These are phyloP conservation scores for Rosa lucieae DNA, from an alignment of 306 rosid species.

Conservation along the genomic window DNA sequence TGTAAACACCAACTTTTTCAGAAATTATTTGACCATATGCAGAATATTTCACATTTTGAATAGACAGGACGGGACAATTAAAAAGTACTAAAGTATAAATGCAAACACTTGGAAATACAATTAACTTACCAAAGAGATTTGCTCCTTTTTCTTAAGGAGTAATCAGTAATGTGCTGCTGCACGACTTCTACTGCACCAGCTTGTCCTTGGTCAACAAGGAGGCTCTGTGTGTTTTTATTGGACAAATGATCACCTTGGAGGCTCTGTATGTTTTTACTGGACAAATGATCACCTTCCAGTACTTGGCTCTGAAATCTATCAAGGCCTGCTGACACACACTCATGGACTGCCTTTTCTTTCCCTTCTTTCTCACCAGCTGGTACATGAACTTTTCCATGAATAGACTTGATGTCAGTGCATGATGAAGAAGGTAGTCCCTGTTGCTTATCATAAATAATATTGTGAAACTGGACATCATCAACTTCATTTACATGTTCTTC, in stretches of 20 bases:
- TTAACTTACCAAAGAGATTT: slow-evolving; percentile 39
- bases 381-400: slow-evolving; percentile 10
- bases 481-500: slow-evolving; percentile 35
- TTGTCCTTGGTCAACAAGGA: slow-evolving; percentile 28
- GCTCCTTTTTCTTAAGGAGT: slow-evolving; percentile 27
- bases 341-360: slow-evolving; percentile 26
- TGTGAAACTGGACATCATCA: slow-evolving; percentile 19
- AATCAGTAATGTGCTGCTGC: slow-evolving; percentile 27
- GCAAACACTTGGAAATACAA: slow-evolving; percentile 6
- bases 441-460: slow-evolving; percentile 26
- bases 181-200: slow-evolving; percentile 25
- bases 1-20: background rate
- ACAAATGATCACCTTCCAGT: slow-evolving; percentile 26
- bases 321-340: slow-evolving; percentile 26
- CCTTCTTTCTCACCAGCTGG: slow-evolving; percentile 33
- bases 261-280: slow-evolving; percentile 20
- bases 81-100: background rate
- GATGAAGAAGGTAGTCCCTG: slow-evolving; percentile 21
- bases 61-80: slow-evolving; percentile 11
- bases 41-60: slow-evolving; percentile 13
- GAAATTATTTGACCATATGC: slow-evolving; percentile 14
- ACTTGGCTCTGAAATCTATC: slow-evolving; percentile 27
- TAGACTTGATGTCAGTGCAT: background rate
- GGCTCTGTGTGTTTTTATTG: slow-evolving; percentile 14
- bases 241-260: slow-evolving; percentile 27